Base-by-base conservation (phyloP, 1,284 basidiomycete species). In the Cryptococcus neoformans region DNA sequence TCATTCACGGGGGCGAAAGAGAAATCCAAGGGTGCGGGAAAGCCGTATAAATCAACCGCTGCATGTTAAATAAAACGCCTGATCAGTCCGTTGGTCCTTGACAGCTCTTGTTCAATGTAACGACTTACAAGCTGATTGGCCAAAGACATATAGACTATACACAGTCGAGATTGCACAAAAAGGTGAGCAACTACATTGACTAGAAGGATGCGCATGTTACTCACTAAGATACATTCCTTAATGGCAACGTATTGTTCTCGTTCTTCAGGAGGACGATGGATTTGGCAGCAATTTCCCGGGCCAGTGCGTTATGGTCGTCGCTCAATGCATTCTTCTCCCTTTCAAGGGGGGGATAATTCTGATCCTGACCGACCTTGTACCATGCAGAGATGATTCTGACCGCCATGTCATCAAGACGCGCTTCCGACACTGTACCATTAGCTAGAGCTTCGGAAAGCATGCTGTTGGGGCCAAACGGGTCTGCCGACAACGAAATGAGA, bases 261-360 rank as follows among this genome's bases (percentile, higher is more conserved):
- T 62, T 62, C 45, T 60, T 58, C 2, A 60, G 51, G 39, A 64
- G 48, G 35, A 62, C 56, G 28, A 51, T 55, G 7, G 58, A 62
- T 7, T 65, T 59, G 2, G 62, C 58, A 7, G 58, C 69, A 6
- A 66, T 59, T 14, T 62, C 50, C 50, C 64, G 62, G 37, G 69
- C 63, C 10, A 65, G 53, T 65, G 82, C 78, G 70, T 80, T 81
- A 66, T 92, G 90, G 66, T 90, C 84, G n/a, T 74, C 82, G 69
- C 88, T 85, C 0, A 90, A 21, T 21, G 21, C 21, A 21, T 21
- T 21, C 21, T 21, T 21, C 21, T 21, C 21, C 21, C 21, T 21
- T 21, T 21, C 21, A 12, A 55, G 34, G 16, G 60, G 34, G 16
- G 60, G 57, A 46, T 50, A 62, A 10, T 61, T 46, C 34, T 67